Evolutionary conservation across 345 rosid species (phyloP).

Genomic region (Sapria himalayana): DNA sequence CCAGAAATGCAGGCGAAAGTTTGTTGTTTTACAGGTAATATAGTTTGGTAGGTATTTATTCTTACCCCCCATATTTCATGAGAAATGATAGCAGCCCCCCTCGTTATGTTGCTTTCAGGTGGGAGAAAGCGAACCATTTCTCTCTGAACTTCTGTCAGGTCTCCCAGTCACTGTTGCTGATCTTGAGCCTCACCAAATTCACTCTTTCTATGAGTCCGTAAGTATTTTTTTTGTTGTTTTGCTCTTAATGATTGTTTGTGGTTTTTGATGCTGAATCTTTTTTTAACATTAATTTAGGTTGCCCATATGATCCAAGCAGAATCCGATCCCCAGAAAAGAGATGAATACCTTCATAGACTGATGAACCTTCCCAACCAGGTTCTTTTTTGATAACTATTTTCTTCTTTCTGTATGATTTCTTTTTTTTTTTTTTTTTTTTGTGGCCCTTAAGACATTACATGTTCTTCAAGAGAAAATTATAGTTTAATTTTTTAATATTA

Average conservation of each 20-base stretch:
- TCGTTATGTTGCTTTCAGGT: conserved; percentile 39
- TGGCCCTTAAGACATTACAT: no score
- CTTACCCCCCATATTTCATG: no score
- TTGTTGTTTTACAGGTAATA: conserved; percentile 75
- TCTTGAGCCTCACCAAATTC: conserved; percentile 98
- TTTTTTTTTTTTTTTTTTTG: background rate
- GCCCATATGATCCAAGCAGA: conserved; percentile 98
- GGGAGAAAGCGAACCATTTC: conserved; percentile 94
- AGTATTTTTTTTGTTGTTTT: conserved; percentile 8
- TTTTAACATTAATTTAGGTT: conserved; percentile 26
- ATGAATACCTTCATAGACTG: conserved; percentile 81
- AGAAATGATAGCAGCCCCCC: no score
- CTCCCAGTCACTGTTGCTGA: conserved; percentile 88
- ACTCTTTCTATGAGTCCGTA: conserved; percentile 96
- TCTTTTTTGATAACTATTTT: background rate
- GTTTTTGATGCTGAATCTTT: background rate
- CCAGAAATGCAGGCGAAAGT: conserved; percentile 95
- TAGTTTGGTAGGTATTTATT: background rate
- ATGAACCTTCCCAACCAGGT: conserved; percentile 98
- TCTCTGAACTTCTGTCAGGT: conserved; percentile 86
- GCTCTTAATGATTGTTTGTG: conserved; percentile 1
- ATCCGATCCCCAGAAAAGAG: conserved; percentile 86
- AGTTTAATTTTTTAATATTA: no score
- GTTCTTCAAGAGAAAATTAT: no score
- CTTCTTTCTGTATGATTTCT: background rate